Evolutionary conservation across 257 asterid genomes (phyloP).

Genomic region (Solanum piurae): DNA sequence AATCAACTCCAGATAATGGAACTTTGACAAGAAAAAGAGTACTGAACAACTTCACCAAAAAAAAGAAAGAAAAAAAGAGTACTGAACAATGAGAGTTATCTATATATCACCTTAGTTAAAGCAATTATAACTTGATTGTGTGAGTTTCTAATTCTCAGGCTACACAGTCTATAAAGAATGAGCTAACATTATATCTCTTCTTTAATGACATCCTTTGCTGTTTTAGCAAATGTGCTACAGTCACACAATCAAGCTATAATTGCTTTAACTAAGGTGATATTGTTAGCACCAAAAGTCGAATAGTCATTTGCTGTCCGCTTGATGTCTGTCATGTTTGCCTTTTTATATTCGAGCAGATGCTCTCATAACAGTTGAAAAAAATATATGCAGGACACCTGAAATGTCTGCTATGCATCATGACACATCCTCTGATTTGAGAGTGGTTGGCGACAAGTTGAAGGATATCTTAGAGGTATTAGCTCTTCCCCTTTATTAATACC

Average conservation of each 20-base stretch:
- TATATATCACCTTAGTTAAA: not conserved
- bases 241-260: not conserved
- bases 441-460: slow-evolving; percentile 46
- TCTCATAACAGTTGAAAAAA: not conserved
- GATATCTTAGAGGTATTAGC: slow-evolving; percentile 33
- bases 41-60: not conserved
- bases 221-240: not conserved
- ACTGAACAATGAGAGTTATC: not conserved
- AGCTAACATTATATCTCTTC: not conserved
- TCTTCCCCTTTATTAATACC: not conserved
- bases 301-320: not conserved
- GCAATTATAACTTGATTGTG: not conserved
- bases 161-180: not conserved
- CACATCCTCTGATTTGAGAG: slow-evolving; percentile 41
- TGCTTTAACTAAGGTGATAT: not conserved
- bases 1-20: not conserved
- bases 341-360: not conserved
- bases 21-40: not conserved
- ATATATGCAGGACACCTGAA: slow-evolving; percentile 50
- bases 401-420: slow-evolving; percentile 82
- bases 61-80: not conserved
- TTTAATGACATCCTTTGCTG: not conserved
- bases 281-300: not conserved
- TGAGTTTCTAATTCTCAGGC: not conserved
- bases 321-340: not conserved